A percentile compares a stretch with the other conserved stretches of the same genome.
Evolutionary conservation across 495 filamentous ascomycete species (phyloP).

Genomic region (Lepidopterella palustris): DNA sequence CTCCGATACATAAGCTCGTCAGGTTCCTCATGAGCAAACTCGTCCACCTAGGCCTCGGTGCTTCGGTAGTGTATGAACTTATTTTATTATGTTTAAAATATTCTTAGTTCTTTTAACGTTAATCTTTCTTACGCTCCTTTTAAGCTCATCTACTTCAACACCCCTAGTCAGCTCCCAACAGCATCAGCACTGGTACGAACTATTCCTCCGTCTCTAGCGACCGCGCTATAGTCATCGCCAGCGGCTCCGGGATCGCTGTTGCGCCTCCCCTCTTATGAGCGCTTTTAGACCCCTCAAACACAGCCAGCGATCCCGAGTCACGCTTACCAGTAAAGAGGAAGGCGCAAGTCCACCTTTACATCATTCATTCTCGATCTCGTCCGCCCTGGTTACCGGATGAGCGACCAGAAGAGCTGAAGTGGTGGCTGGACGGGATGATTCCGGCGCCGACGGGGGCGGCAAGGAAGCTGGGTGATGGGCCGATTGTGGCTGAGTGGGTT

Average conservation of each 20-base stretch:
- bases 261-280: conserved; percentile 46
- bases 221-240: conserved; percentile 49
- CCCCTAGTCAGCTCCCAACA: conserved; percentile 45
- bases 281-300: conserved; percentile 15
- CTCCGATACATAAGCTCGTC: conserved; percentile 40
- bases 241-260: conserved; percentile 58
- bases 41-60: conserved; percentile 43
- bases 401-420: conserved; percentile 41
- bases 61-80: too few relatives aligned
- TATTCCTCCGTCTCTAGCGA: conserved; percentile 46
- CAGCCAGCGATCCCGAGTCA: background rate
- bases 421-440: conserved; percentile 41
- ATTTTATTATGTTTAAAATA: too few relatives aligned
- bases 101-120: too few relatives aligned
- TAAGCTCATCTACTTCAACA: conserved; percentile 46
- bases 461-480: conserved; percentile 46
- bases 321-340: background rate
- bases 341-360: conserved; percentile 47
- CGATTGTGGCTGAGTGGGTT: conserved; percentile 35
- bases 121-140: conserved; percentile 47
- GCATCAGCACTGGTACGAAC: conserved; percentile 47
- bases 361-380: conserved; percentile 47
- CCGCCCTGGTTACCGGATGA: conserved; percentile 45
- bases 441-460: conserved; percentile 47
- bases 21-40: conserved; percentile 36